A percentile compares a stretch with the other conserved stretches of the same genome.
phyloP scores from a whole-genome alignment of 495 filamentous ascomycete genomes.

The Tuber umbilicatum region DNA sequence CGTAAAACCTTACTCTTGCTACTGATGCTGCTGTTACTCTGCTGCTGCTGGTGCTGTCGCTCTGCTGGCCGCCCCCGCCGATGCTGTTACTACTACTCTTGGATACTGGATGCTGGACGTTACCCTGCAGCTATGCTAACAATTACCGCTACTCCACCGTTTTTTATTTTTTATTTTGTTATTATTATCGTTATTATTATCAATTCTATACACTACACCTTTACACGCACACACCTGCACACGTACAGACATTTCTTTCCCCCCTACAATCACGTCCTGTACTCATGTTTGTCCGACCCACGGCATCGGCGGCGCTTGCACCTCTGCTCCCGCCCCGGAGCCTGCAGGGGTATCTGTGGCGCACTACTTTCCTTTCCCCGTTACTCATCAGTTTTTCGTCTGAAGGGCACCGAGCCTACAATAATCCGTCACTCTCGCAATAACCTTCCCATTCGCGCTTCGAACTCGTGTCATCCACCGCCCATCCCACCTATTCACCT shows the following conservation, averaged over 20 bases:
- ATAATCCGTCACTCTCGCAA: slow-evolving; percentile 1
- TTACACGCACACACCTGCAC: background rate
- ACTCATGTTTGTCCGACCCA: background rate
- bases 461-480: background rate
- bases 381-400: background rate
- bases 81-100: background rate
- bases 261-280: background rate
- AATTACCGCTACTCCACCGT: background rate
- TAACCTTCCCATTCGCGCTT: background rate
- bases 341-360: slow-evolving; percentile 1
- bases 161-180: background rate
- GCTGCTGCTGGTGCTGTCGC: background rate
- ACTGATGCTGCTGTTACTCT: background rate
- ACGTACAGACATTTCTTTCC: background rate
- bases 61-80: background rate
- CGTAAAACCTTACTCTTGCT: background rate
- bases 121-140: background rate
- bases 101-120: background rate
- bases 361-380: background rate
- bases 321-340: background rate
- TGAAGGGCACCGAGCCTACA: background rate
- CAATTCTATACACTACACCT: background rate
- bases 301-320: background rate
- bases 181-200: background rate
- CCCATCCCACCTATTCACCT: background rate